Evolutionary conservation across 75 land plant genomes (phyloP).

Genomic region (Adiantum capillusveneris): DNA sequence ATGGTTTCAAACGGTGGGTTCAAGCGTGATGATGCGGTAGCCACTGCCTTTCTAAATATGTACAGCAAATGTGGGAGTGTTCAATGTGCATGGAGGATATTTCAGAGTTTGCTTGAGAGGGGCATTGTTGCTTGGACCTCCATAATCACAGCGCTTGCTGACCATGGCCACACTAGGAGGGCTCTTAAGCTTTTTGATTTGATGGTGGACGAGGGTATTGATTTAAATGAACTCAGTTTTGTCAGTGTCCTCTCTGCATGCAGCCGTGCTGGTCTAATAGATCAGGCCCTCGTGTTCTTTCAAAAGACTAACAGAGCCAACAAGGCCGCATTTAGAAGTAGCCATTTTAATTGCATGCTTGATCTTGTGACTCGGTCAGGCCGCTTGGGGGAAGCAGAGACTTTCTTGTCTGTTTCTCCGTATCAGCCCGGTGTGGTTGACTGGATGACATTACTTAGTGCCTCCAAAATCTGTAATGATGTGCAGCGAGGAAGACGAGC

Average conservation of each 20-base stretch:
- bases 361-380: background rate
- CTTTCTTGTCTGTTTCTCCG: background rate
- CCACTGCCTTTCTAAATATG: constrained; percentile 46
- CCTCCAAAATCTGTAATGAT: background rate
- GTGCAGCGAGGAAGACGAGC: background rate
- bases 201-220: constrained; percentile 35
- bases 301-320: background rate
- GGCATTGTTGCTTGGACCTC: constrained; percentile 55
- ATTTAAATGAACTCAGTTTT: constrained; percentile 42
- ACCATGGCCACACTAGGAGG: constrained; percentile 20
- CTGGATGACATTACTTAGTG: constrained; percentile 1
- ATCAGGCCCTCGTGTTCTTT: background rate
- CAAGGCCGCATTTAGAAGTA: background rate
- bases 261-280: constrained; percentile 6
- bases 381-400: background rate
- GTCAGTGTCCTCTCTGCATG: constrained; percentile 46
- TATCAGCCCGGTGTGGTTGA: background rate
- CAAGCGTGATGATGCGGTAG: constrained; percentile 15
- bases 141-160: constrained; percentile 38
- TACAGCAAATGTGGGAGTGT: constrained; percentile 45
- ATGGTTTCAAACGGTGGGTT: constrained; percentile 14
- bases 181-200: constrained; percentile 37
- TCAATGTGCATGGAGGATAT: constrained; percentile 25
- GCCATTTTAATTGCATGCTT: background rate
- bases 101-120: constrained; percentile 17